Conservation (phyloP, 23 red algal genomes). For the Gracilariopsis chorda region DNA sequence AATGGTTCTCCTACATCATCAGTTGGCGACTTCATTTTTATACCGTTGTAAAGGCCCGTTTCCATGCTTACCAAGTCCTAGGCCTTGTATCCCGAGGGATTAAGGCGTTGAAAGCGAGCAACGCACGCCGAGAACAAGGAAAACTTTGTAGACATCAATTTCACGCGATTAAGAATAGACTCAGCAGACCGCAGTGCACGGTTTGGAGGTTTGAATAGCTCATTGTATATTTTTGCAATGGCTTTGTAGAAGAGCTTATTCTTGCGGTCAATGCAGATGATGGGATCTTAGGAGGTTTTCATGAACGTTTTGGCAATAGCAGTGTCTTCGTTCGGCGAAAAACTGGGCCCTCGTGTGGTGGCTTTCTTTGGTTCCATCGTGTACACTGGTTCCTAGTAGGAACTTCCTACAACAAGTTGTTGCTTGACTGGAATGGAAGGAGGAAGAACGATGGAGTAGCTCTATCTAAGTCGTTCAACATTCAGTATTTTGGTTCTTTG, state of each 20-base stretch:
- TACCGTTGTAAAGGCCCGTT: not conserved
- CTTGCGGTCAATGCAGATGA: constrained; percentile 18
- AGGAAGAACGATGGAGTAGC: too few species aligned
- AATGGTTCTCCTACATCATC: not conserved
- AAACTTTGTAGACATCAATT: not conserved
- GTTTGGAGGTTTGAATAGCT: not conserved
- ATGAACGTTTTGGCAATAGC: not conserved
- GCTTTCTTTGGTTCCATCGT: constrained; percentile 15
- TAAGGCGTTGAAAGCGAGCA: not conserved
- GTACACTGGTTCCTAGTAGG: too few species aligned
- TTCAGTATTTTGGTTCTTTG: not conserved
- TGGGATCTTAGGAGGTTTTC: not conserved
- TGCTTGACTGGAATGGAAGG: too few species aligned
- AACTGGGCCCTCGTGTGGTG: not conserved
- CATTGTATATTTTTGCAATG: not conserved
- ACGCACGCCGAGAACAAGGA: not conserved
- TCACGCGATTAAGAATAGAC: not conserved
- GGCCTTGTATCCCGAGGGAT: not conserved
- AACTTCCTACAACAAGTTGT: too few species aligned
- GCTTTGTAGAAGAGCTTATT: not conserved
- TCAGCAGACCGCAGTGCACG: too few species aligned
- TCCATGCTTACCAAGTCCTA: not conserved
- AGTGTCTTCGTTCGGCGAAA: not conserved
- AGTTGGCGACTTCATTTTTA: not conserved
- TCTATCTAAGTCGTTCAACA: too few species aligned